Base-by-base conservation (phyloP, 1,284 basidiomycete species). In the Tausonia pullulans region DNA sequence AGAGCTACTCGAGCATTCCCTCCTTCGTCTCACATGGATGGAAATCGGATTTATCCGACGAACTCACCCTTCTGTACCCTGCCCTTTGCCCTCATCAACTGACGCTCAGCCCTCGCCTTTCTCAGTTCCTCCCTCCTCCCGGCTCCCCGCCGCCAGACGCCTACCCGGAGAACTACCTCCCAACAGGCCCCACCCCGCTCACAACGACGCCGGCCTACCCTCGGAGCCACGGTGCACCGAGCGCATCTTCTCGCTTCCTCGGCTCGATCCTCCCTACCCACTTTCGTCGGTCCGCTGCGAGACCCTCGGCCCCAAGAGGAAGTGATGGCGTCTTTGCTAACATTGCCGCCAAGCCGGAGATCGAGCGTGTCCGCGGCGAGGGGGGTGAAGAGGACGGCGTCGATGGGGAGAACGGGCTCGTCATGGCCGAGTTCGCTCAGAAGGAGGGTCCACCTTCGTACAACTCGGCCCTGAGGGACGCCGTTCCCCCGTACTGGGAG, bases 401-500 rank as follows among this genome's bases (percentile, higher is more conserved):
- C 71, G 88, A 74, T 85, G 71, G 82, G 84, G 61, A 66, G 41
- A 66, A 66, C 39, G 46, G 44, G 13, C 16, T 49, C 4, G 50
- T 66, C 0, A 66, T 74, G 39, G 90, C 87, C 8, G 91, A 94
- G 73, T 85, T 89, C 57, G 79, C 81, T n/a, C 85, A 87, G 72
- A 88, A 85, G 71, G 87, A 88, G 67, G 82, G 84, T 0, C 90
- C 92, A 7, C 93, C 93, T 13, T 86, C 92, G 0, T 99, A 99
- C 74, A 83, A 85, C 52, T 82, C 86, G 39, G 95, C 95, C 1
- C 87, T 94, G 66, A 84, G 87, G 8, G 95, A 99, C 73, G 83
- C 90, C 0, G 93, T 90, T 0, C 96, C 95, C 0, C 84, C 92
- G 0, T 98, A 98, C 76, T 98, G 93, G 90, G 95, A 98, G 75